Evolutionary conservation across 2,329 filamentous ascomycete species (phyloP).

Genomic region (Alternaria rosae): DNA sequence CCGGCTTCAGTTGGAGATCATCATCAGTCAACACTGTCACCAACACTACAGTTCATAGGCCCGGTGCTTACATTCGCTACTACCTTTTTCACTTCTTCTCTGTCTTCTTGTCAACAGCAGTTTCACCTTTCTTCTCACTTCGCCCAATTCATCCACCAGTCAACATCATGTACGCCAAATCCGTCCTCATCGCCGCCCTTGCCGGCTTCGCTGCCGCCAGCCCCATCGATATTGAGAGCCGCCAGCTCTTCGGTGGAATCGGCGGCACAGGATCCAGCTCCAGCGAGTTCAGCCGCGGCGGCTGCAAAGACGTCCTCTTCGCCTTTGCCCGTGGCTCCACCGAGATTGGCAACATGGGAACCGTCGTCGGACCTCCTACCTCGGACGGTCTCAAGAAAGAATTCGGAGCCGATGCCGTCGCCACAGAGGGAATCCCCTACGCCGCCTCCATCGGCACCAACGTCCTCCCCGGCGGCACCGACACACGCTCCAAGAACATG

Average conservation of each 20-base stretch:
- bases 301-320: conserved; percentile 55
- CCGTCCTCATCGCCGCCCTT: conserved; percentile 32
- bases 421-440: conserved; percentile 46
- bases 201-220: conserved; percentile 28
- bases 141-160: not conserved
- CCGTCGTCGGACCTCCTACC: conserved; percentile 41
- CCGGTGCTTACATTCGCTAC: conserved; percentile 4
- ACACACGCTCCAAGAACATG: conserved; percentile 25
- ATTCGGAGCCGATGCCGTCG: conserved; percentile 37
- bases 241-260: conserved; percentile 22
- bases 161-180: conserved; percentile 35
- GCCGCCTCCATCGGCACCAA: conserved; percentile 39
- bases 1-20: conserved; percentile 1
- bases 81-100: conserved; percentile 4
- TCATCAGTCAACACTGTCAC: conserved; percentile 4
- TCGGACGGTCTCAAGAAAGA: conserved; percentile 39
- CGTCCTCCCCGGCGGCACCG: conserved; percentile 41
- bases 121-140: not conserved
- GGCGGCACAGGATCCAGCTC: conserved; percentile 34
- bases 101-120: not conserved
- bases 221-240: conserved; percentile 36
- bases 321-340: conserved; percentile 60
- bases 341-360: conserved; percentile 59
- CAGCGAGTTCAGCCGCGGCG: conserved; percentile 51
- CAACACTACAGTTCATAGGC: not conserved